A percentile compares a stretch with the other conserved stretches of the same genome.
Evolutionary conservation across 202 grass and related monocot genomes (phyloP).

Genomic region (Zoysia matrella): DNA sequence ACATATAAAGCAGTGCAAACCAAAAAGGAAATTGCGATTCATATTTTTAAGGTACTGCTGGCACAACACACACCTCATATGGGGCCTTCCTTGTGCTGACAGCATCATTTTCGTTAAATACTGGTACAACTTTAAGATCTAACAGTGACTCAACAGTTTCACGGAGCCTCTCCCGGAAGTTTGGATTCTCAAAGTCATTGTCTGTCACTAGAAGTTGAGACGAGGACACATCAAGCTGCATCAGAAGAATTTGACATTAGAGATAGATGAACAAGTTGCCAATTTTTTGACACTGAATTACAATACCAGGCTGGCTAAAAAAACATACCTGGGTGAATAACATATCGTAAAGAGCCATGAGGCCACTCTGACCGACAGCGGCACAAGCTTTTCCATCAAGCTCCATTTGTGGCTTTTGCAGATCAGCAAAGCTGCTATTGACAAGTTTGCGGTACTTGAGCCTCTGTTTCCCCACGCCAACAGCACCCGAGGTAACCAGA

Average conservation of each 20-base stretch:
- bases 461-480: conserved; percentile 84
- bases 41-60: background rate
- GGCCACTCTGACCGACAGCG: conserved; percentile 89
- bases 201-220: conserved; percentile 97
- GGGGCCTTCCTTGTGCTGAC: conserved; percentile 97
- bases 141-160: conserved; percentile 81
- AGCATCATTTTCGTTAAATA: conserved; percentile 99
- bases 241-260: conserved; percentile 13
- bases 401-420: conserved; percentile 89
- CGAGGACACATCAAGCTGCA: conserved; percentile 96
- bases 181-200: conserved; percentile 83
- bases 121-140: conserved; percentile 79
- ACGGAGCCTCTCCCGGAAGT: conserved; percentile 73
- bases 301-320: conserved; percentile 32
- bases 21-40: background rate
- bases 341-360: conserved; percentile 94
- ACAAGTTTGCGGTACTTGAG: conserved; percentile 86
- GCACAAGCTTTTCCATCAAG: conserved; percentile 93
- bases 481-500: conserved; percentile 92
- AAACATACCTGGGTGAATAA: conserved; percentile 86
- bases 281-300: conserved; percentile 6
- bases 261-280: conserved; percentile 1
- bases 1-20: background rate
- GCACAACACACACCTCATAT: conserved; percentile 75
- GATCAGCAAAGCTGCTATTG: conserved; percentile 98